Conservation (phyloP, 345 rosid genomes). For the Citrus sinensis region DVS_A1.0 CM039168.1:29402501-29403000, state of each 20-base stretch:
- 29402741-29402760: too few relatives aligned
- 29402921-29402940: slow-evolving; percentile 84
- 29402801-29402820: slow-evolving; percentile 40
- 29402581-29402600: neutral
- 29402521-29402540: neutral
- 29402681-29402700: slow-evolving; percentile 22
- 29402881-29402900: slow-evolving; percentile 84
- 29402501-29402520: neutral
- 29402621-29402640: slow-evolving; percentile 77
- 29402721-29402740: too few relatives aligned
- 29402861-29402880: slow-evolving; percentile 88
- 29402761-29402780: too few relatives aligned
- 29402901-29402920: slow-evolving; percentile 87
- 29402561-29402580: neutral
- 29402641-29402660: slow-evolving; percentile 98
- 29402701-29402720: neutral
- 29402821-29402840: slow-evolving; percentile 92
- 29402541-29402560: neutral
- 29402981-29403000: slow-evolving; percentile 38
- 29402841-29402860: slow-evolving; percentile 87
- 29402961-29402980: slow-evolving; percentile 88
- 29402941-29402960: slow-evolving; percentile 82
- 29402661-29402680: slow-evolving; percentile 97
- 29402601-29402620: neutral
- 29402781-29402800: neutral